These are phyloP conservation scores for Aphanomyces astaci DNA, from an alignment of 352 stramenopile species.

Conservation along the genomic window DNA sequence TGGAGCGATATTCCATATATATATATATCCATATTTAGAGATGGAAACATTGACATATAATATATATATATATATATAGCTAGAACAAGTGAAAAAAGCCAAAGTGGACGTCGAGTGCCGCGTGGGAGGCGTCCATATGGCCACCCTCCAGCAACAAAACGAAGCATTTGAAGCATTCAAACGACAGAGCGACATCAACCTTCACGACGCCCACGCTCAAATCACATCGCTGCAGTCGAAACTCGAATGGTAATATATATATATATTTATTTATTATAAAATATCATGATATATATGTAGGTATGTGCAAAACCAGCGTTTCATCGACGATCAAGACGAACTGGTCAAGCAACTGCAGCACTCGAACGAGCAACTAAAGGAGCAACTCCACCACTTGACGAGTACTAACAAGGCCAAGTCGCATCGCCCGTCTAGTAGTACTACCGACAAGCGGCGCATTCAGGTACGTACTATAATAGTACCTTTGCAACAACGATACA, in stretches of 20 bases:
- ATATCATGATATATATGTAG: not conserved
- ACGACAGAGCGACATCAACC: constrained; percentile 33
- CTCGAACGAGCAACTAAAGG: constrained; percentile 26
- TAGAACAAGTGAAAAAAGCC: constrained; percentile 71
- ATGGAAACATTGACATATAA: too few species aligned
- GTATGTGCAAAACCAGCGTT: constrained; percentile 71
- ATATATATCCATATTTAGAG: too few species aligned
- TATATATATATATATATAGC: too few species aligned
- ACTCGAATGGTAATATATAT: constrained; percentile 67
- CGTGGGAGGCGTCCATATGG: constrained; percentile 64
- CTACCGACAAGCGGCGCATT: constrained; percentile 59
- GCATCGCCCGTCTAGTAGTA: constrained; percentile 25
- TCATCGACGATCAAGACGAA: constrained; percentile 74
- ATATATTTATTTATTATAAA: not conserved
- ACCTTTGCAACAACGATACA: too few species aligned
- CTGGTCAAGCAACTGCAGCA: constrained; percentile 34
- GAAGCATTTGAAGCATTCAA: constrained; percentile 41
- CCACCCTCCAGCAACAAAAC: constrained; percentile 47
- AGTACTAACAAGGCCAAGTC: not conserved
- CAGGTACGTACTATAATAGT: constrained; percentile 29
- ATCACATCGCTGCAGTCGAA: constrained; percentile 63
- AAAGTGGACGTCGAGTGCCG: constrained; percentile 70
- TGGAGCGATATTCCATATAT: too few species aligned
- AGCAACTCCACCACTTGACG: constrained; percentile 4
- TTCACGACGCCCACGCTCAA: constrained; percentile 45